Evolutionary conservation across 116 monocot genomes (phyloP).

Genomic region (Zostera marina): DNA sequence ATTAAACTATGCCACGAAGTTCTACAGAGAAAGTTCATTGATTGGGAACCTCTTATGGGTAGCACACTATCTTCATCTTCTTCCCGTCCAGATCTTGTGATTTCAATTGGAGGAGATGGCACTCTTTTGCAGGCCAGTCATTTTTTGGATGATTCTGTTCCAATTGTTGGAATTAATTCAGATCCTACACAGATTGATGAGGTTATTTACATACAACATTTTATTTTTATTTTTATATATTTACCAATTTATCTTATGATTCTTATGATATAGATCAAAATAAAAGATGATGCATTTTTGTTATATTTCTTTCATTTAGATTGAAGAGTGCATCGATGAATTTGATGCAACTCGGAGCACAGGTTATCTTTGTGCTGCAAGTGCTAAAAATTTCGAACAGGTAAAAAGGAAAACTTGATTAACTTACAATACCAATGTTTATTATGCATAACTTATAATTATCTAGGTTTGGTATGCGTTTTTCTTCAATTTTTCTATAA

Average conservation of each 20-base stretch:
- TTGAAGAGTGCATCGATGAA: constrained; percentile 47
- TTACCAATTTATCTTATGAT: not conserved
- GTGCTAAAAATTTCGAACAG: constrained; percentile 67
- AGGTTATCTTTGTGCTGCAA: constrained; percentile 93
- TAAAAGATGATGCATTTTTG: not conserved
- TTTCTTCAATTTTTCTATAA: not conserved
- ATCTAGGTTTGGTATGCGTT: not conserved
- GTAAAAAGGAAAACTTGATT: constrained; percentile 14
- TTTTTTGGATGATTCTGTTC: constrained; percentile 51
- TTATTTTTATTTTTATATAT: too few species aligned
- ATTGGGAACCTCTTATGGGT: constrained; percentile 48
- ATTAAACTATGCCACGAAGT: constrained; percentile 59
- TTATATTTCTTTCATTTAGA: constrained; percentile 23
- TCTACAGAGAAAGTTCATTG: constrained; percentile 32
- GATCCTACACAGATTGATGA: constrained; percentile 71
- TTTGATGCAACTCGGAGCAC: constrained; percentile 98
- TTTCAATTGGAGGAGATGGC: constrained; percentile 94
- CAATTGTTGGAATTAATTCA: constrained; percentile 90
- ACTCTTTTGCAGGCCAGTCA: constrained; percentile 83
- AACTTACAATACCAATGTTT: not conserved
- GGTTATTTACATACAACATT: constrained; percentile 27
- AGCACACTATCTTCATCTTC: constrained; percentile 53
- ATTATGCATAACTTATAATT: not conserved
- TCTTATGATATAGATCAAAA: not conserved
- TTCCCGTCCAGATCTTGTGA: constrained; percentile 50